phyloP scores from a whole-genome alignment of 192 early-diverging fungal genomes.

The Backusella tarrabulga region DNA sequence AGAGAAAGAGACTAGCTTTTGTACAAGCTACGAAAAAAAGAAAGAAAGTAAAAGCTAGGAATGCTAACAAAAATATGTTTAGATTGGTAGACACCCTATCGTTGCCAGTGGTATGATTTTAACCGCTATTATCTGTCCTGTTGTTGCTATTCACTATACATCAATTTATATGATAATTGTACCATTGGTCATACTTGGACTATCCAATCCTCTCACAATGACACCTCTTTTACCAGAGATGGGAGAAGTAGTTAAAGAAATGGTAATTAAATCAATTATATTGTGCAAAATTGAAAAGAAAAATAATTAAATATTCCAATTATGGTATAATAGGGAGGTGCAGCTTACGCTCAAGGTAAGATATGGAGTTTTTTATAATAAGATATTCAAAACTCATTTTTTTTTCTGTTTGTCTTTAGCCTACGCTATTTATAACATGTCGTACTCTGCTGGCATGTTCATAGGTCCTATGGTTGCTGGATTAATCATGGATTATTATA shows the following conservation, averaged over 20 bases:
- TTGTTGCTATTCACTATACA: conserved; percentile 37
- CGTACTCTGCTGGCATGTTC: conserved; percentile 73
- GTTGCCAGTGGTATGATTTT: conserved; percentile 47
- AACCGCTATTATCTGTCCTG: conserved; percentile 39
- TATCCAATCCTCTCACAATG: conserved; percentile 49
- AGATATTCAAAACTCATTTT: neutral
- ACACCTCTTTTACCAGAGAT: conserved; percentile 71
- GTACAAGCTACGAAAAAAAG: no score
- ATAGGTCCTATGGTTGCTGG: conserved; percentile 67
- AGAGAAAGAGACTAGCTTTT: neutral
- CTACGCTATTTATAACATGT: conserved; percentile 76
- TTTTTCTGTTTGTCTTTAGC: conserved; percentile 16
- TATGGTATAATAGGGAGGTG: conserved; percentile 23
- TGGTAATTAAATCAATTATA: conserved; percentile 46
- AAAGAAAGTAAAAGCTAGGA: neutral
- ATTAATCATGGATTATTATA: conserved; percentile 18
- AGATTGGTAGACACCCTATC: conserved; percentile 46
- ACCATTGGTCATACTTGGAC: conserved; percentile 50
- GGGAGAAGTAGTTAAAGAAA: conserved; percentile 63
- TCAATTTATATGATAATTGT: conserved; percentile 38
- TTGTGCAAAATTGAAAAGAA: conserved; percentile 41
- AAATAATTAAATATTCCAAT: neutral
- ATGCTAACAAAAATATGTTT: neutral
- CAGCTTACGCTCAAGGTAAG: conserved; percentile 37
- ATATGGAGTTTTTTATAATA: neutral